Evolutionary conservation across 2,329 filamentous ascomycete species (phyloP).

Genomic region (Neofusicoccum cordaticola): DNA sequence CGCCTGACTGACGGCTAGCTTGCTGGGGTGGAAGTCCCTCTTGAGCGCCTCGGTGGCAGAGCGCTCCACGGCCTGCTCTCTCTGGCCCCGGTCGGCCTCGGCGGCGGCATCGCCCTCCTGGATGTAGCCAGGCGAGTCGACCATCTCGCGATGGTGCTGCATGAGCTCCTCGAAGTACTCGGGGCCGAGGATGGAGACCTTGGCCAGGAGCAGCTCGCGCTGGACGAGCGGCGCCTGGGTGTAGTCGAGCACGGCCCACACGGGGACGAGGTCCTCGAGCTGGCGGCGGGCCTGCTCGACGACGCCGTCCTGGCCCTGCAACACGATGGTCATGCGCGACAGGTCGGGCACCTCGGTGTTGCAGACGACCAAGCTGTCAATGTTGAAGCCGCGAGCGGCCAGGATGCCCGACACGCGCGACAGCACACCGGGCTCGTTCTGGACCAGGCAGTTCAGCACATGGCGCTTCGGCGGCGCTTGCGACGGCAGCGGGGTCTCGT

Average conservation of each 20-base stretch:
- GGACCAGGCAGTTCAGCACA: slow-evolving; percentile 95
- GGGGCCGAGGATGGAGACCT: slow-evolving; percentile 92
- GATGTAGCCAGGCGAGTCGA: slow-evolving; percentile 45
- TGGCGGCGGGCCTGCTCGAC: slow-evolving; percentile 95
- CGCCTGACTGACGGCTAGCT: slow-evolving; percentile 81
- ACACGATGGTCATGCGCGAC: slow-evolving; percentile 97
- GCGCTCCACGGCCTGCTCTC: slow-evolving; percentile 29
- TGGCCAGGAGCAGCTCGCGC: slow-evolving; percentile 90
- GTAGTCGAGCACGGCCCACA: slow-evolving; percentile 98
- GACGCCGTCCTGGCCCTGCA: slow-evolving; percentile 93
- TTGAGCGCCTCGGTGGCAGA: slow-evolving; percentile 42
- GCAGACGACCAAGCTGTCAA: slow-evolving; percentile 96
- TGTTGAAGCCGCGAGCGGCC: slow-evolving; percentile 96
- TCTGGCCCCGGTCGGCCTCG: slow-evolving; percentile 20
- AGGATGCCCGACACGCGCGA: slow-evolving; percentile 96
- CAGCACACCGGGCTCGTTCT: slow-evolving; percentile 97
- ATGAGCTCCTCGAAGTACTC: slow-evolving; percentile 98
- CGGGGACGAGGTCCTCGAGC: slow-evolving; percentile 92
- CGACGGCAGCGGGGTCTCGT: slow-evolving; percentile 89
- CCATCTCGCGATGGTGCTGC: slow-evolving; percentile 92
- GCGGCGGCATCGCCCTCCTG: slow-evolving; percentile 24
- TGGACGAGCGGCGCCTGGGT: slow-evolving; percentile 89
- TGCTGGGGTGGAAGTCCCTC: slow-evolving; percentile 82
- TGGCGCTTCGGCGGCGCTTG: slow-evolving; percentile 85
- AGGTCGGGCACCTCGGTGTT: slow-evolving; percentile 96